These are phyloP conservation scores for Boletus coccyginus DNA, from an alignment of 768 basidiomycete species.

Conservation along the genomic window DNA sequence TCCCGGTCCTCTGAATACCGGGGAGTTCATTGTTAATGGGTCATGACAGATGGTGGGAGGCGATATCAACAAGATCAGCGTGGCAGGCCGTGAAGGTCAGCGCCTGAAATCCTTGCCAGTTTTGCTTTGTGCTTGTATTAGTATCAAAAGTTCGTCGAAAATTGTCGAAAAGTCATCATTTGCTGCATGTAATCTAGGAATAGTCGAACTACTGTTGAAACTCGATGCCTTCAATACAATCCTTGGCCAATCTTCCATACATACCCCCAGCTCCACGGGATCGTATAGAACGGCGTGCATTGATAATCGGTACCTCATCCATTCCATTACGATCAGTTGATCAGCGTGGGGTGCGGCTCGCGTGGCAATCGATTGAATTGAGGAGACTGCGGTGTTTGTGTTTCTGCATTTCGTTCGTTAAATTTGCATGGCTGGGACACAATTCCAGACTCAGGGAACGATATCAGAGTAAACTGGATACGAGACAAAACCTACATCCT, in stretches of 20 bases:
- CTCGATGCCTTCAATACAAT: neutral
- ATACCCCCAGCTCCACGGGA: neutral
- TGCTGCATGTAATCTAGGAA: neutral
- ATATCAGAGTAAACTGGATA: neutral
- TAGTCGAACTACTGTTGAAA: neutral
- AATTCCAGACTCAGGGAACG: neutral
- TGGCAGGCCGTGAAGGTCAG: constrained; percentile 47
- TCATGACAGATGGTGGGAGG: constrained; percentile 50
- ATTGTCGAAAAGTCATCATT: neutral
- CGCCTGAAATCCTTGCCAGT: constrained; percentile 9
- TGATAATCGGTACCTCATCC: neutral
- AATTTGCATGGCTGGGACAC: neutral
- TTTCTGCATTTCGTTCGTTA: neutral
- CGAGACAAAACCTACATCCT: neutral
- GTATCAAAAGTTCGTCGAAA: neutral
- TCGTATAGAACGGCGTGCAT: neutral
- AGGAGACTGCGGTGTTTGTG: neutral
- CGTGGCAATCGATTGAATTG: neutral
- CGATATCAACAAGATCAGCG: constrained; percentile 42
- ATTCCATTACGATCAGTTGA: neutral
- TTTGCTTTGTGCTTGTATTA: neutral
- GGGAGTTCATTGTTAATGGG: neutral
- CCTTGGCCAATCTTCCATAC: neutral
- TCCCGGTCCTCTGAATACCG: too few species aligned
- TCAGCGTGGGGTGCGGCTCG: neutral